Base-by-base conservation (phyloP, 371 early-diverging fungal genomes). In the Mucor ambiguus region DNA sequence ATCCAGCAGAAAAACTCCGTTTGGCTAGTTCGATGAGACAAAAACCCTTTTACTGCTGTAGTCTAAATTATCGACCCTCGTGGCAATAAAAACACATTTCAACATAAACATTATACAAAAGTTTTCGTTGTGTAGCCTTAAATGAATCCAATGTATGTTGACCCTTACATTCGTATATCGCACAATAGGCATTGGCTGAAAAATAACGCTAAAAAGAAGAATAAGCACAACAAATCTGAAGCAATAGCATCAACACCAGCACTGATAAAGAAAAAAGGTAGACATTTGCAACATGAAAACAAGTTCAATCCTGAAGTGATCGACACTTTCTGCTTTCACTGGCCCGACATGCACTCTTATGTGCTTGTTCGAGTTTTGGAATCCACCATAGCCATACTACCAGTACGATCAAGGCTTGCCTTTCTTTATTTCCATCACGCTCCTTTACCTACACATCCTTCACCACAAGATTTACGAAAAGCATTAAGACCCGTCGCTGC, bases 291-390 rank as follows among this genome's bases (percentile, higher is more conserved):
- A 10, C n/a, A 22, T 3, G 49, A 9, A 61, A 24, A 49, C 20
- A 49, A 62, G 24, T 61, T 67, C 33, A 46, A 67, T 37, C 14
- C 24, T 10, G 20, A 67, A 44, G 37, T 58, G 1, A 12, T 76
- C 0, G 74, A 72, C 37, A 76, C 77, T 3, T 79, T 79, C 41
- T 73, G 72, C 35, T 79, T 76, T 52, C 69, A 70, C 20, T 79
- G 80, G 80, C 68, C 80, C 5, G 69, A 64, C 2, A 44, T 63
- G 54, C 70, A 72, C 26, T 69, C 71, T 1, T 75, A 72, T 69
- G 75, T 77, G 0, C 46, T 79, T 4, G 71, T 77, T 0, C 68
- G 75, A 9, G 69, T 79, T 3, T 43, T 79, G 0, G 67, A 71
- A 12, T 22, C 46, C 2, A 64, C 73, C 16, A 74, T 79, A 14